Percentiles rank a stretch among this genome's conserved stretches.
These are phyloP conservation scores for Epichloe brachyelytri DNA, from an alignment of 2,329 filamentous ascomycete species.

Conservation along the genomic window DNA sequence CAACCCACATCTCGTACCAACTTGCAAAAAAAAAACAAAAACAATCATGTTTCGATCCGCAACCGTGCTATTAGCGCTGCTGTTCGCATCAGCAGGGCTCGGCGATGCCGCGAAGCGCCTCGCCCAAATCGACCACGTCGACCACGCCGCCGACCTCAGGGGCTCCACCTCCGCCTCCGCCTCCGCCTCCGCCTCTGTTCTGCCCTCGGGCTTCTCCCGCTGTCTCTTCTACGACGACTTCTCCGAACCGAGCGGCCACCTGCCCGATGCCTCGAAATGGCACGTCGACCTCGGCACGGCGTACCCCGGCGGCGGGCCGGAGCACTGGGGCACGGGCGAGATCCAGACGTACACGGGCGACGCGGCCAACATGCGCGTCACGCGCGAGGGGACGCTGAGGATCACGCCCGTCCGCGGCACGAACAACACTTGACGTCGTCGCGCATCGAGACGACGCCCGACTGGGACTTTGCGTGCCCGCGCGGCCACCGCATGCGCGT, in stretches of 20 bases:
- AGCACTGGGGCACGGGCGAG: conserved; percentile 36
- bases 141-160: background rate
- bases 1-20: too few relatives aligned
- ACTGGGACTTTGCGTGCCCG: conserved; percentile 21
- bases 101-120: background rate
- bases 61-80: background rate
- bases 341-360: conserved; percentile 31
- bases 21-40: too few relatives aligned
- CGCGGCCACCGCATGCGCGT: conserved; percentile 23
- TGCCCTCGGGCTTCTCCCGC: conserved; percentile 8
- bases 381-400: conserved; percentile 20
- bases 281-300: conserved; percentile 28
- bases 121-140: too few relatives aligned
- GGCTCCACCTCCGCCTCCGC: background rate
- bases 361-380: conserved; percentile 27
- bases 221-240: conserved; percentile 19
- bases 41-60: background rate
- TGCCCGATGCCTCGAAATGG: conserved; percentile 29
- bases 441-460: conserved; percentile 26
- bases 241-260: conserved; percentile 3
- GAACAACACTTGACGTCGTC: conserved; percentile 29
- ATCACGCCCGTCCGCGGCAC: conserved; percentile 20
- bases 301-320: conserved; percentile 29
- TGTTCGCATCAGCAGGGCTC: background rate
- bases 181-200: background rate